phyloP scores from a whole-genome alignment of 1,284 basidiomycete genomes.

The Schizophyllum commune region DNA sequence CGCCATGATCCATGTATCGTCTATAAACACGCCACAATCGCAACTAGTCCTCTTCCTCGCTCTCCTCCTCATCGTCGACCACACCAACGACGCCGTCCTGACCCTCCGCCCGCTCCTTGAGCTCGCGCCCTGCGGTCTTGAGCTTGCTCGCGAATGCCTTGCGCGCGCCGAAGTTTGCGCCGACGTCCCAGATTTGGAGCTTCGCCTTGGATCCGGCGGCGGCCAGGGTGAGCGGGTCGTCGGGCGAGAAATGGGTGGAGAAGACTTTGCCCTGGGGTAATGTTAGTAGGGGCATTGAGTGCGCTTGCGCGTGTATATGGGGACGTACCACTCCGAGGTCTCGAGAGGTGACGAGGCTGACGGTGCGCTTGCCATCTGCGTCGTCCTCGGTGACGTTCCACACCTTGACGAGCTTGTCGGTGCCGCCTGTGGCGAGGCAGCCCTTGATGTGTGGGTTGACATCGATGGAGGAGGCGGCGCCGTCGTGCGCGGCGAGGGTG shows the following conservation, averaged over 20 bases:
- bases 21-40: no score
- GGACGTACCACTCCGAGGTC: slow-evolving; percentile 88
- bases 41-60: slow-evolving; percentile 45
- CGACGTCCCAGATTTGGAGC: slow-evolving; percentile 92
- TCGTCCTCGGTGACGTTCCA: slow-evolving; percentile 83
- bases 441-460: slow-evolving; percentile 89
- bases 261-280: slow-evolving; percentile 85
- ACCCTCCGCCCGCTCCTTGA: slow-evolving; percentile 55
- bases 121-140: slow-evolving; percentile 54
- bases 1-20: no score
- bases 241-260: slow-evolving; percentile 84
- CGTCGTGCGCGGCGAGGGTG: slow-evolving; percentile 92
- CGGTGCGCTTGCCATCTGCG: slow-evolving; percentile 60
- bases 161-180: slow-evolving; percentile 67
- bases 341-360: slow-evolving; percentile 82
- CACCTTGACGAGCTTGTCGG: slow-evolving; percentile 89
- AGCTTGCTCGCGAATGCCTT: slow-evolving; percentile 76
- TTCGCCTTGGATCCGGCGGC: slow-evolving; percentile 92
- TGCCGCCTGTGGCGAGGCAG: slow-evolving; percentile 88
- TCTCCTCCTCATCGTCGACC: slow-evolving; percentile 61
- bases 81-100: slow-evolving; percentile 59
- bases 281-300: slow-evolving; percentile 1
- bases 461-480: slow-evolving; percentile 88
- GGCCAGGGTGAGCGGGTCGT: slow-evolving; percentile 90
- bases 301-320: background rate